Conservation (phyloP, 768 basidiomycete genomes). For the Hypholoma sublateritium region DNA sequence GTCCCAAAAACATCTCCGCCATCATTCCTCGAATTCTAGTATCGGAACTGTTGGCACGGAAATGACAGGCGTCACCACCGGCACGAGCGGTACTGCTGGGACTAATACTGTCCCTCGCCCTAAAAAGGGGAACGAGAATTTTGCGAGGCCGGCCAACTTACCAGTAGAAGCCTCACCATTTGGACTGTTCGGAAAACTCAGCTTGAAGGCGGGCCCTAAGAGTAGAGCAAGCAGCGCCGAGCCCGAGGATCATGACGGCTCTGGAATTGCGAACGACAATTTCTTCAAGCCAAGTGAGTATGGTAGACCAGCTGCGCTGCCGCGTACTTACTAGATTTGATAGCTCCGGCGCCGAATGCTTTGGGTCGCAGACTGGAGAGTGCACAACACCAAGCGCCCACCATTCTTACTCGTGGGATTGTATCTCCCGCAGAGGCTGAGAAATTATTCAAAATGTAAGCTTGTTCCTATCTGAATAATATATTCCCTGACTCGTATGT, state of each 20-base stretch:
- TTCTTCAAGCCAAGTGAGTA: conserved; percentile 67
- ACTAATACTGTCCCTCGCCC: conserved; percentile 22
- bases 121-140: conserved; percentile 39
- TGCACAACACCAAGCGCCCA: conserved; percentile 52
- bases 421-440: conserved; percentile 69
- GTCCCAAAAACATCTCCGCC: conserved; percentile 26
- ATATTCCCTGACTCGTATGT: not conserved
- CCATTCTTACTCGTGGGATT: conserved; percentile 63
- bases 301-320: not conserved
- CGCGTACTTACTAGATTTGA: conserved; percentile 2
- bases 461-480: not conserved
- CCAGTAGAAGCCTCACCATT: conserved; percentile 66
- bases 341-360: conserved; percentile 43
- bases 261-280: conserved; percentile 66
- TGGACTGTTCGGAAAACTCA: conserved; percentile 73
- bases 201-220: conserved; percentile 40
- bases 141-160: conserved; percentile 51
- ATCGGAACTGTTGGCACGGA: conserved; percentile 31
- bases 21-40: conserved; percentile 39
- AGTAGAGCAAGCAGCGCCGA: conserved; percentile 36
- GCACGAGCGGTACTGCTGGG: conserved; percentile 6
- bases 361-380: conserved; percentile 36
- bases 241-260: conserved; percentile 45
- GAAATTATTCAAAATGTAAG: conserved; percentile 70
- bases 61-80: conserved; percentile 3